These are phyloP conservation scores for Euphorbia pulcherrima DNA, from an alignment of 345 rosid genomes.

Conservation along the genomic window DNA sequence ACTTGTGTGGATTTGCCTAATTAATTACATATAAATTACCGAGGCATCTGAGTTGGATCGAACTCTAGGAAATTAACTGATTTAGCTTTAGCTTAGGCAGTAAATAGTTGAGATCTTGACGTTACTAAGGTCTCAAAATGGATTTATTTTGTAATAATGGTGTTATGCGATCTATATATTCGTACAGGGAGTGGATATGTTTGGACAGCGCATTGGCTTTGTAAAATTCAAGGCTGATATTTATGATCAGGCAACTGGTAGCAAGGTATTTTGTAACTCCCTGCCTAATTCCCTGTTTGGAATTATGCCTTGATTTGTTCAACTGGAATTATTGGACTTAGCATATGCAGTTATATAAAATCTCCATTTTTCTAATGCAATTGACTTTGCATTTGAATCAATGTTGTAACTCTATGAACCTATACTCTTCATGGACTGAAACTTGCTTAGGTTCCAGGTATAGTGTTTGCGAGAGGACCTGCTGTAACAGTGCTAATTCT, in stretches of 20 bases:
- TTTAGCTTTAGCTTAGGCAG: background rate
- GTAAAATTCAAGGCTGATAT: constrained; percentile 83
- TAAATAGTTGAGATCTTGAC: background rate
- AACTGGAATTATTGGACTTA: background rate
- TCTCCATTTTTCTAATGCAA: background rate
- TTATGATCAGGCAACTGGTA: constrained; percentile 52
- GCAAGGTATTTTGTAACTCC: constrained; percentile 51
- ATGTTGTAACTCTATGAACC: background rate
- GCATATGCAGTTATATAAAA: background rate
- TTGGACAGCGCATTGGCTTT: constrained; percentile 73
- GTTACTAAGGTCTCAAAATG: background rate
- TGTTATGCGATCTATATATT: constrained; percentile 15
- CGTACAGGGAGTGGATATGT: constrained; percentile 87
- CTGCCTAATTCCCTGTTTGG: background rate
- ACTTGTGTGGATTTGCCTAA: background rate
- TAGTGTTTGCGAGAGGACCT: constrained; percentile 93
- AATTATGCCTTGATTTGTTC: background rate
- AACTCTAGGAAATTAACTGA: no score
- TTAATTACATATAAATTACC: background rate
- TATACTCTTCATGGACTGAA: constrained; percentile 27
- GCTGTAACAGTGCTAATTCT: constrained; percentile 84
- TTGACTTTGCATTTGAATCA: background rate
- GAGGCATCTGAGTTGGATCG: background rate
- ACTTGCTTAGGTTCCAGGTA: constrained; percentile 76
- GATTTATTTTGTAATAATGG: background rate